Conservation (phyloP, 1,139 yeast genomes). For the Scheffersomyces lignicola region DNA sequence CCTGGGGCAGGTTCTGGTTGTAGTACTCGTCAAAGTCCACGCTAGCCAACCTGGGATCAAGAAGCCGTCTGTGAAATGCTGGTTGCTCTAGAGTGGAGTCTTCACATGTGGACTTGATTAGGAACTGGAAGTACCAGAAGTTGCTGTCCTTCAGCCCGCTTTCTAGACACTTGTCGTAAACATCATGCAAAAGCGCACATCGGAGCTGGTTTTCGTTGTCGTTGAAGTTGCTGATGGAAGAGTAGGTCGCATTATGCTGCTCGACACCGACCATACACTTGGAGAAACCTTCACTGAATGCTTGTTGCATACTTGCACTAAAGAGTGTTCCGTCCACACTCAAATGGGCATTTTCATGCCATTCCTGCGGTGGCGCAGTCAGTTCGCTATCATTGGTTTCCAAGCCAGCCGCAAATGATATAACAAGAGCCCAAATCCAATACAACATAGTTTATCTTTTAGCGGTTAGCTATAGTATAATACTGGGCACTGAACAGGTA, state of each 20-base stretch:
- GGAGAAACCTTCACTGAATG: constrained; percentile 7
- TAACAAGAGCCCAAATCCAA: too few relatives aligned
- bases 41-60: not conserved
- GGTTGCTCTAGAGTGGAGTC: not conserved
- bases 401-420: too few relatives aligned
- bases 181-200: constrained; percentile 9
- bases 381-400: too few relatives aligned
- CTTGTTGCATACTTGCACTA: constrained; percentile 4
- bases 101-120: constrained; percentile 3
- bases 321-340: not conserved
- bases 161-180: constrained; percentile 6
- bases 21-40: constrained; percentile 11
- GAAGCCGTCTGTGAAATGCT: not conserved
- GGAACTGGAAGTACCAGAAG: constrained; percentile 9
- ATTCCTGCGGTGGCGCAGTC: too few relatives aligned
- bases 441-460: too few relatives aligned
- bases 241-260: constrained; percentile 2
- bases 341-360: too few relatives aligned
- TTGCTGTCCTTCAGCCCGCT: constrained; percentile 5
- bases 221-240: constrained; percentile 5
- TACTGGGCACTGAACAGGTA: too few relatives aligned
- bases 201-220: constrained; percentile 2
- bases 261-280: constrained; percentile 10
- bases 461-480: too few relatives aligned
- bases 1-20: constrained; percentile 10